Percentiles rank a stretch among this genome's conserved stretches.
Evolutionary conservation across 805 yeast species (phyloP).

Genomic region (Vanderwaltozyma polyspora): DNA sequence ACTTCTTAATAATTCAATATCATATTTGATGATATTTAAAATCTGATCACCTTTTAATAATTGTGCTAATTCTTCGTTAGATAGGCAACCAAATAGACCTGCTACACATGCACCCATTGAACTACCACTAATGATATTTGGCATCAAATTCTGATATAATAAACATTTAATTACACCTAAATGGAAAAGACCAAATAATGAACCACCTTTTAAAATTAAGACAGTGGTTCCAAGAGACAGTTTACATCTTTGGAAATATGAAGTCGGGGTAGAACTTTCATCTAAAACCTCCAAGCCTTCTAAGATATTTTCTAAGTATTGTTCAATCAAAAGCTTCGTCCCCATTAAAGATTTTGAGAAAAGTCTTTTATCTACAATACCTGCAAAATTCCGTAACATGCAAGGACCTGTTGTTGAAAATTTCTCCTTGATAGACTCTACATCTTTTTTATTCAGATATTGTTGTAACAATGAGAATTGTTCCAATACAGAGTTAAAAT

Average conservation of each 20-base stretch:
- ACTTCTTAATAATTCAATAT: conserved; percentile 47
- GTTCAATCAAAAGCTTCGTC: conserved; percentile 76
- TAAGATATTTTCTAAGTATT: conserved; percentile 48
- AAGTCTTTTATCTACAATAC: conserved; percentile 66
- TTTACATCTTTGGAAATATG: conserved; percentile 75
- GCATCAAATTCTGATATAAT: conserved; percentile 63
- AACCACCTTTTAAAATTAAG: conserved; percentile 85
- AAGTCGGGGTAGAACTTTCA: conserved; percentile 40
- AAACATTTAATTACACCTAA: conserved; percentile 83
- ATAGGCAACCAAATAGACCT: conserved; percentile 64
- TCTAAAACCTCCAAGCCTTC: conserved; percentile 62
- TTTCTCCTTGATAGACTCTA: conserved; percentile 47
- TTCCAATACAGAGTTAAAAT: conserved; percentile 70
- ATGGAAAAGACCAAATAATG: conserved; percentile 88
- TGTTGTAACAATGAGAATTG: conserved; percentile 50
- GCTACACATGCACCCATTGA: conserved; percentile 94
- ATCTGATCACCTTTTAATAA: conserved; percentile 32
- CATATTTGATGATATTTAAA: conserved; percentile 39
- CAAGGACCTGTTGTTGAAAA: conserved; percentile 58
- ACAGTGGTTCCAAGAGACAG: conserved; percentile 89
- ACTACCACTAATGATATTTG: conserved; percentile 79
- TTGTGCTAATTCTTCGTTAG: conserved; percentile 48
- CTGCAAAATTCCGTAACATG: conserved; percentile 80
- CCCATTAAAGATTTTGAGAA: conserved; percentile 80
- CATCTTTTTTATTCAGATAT: conserved; percentile 48